These are phyloP conservation scores for Malassezia slooffiae DNA, from an alignment of 1,284 basidiomycete genomes.

Conservation along the genomic window DNA sequence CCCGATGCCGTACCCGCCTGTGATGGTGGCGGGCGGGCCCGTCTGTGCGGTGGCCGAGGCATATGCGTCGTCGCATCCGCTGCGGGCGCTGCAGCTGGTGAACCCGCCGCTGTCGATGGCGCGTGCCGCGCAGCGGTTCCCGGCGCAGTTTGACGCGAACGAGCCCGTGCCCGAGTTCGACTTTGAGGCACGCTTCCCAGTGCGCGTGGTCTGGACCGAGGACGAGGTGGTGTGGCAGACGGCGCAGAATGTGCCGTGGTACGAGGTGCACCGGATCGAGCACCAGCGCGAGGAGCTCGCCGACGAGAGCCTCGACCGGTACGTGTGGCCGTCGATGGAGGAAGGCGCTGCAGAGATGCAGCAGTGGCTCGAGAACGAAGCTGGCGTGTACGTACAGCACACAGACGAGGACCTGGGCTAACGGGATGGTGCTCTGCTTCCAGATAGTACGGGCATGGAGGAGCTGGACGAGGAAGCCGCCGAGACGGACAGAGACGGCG, in stretches of 20 bases:
- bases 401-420: too few species aligned
- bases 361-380: slow-evolving; percentile 35
- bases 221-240: slow-evolving; percentile 21
- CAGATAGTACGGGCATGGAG: slow-evolving; percentile 3
- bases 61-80: slow-evolving; percentile 36
- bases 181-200: slow-evolving; percentile 33
- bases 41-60: slow-evolving; percentile 27
- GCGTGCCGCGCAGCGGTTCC: slow-evolving; percentile 7
- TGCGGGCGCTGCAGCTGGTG: slow-evolving; percentile 32
- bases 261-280: slow-evolving; percentile 38
- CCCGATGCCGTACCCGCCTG: slow-evolving; percentile 27
- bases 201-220: slow-evolving; percentile 29
- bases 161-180: slow-evolving; percentile 24
- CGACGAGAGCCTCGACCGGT: slow-evolving; percentile 31
- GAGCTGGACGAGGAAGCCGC: slow-evolving; percentile 7
- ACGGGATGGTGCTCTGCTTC: too few species aligned
- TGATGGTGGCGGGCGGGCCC: slow-evolving; percentile 24
- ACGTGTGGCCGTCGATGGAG: slow-evolving; percentile 23
- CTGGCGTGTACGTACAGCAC: slow-evolving; percentile 44
- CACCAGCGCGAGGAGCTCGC: slow-evolving; percentile 31
- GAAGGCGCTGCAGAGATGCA: slow-evolving; percentile 19
- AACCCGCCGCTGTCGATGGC: slow-evolving; percentile 31
- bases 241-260: slow-evolving; percentile 24
- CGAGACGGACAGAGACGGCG: neutral
- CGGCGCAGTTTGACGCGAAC: slow-evolving; percentile 11